Base-by-base conservation (phyloP, 2,329 filamentous ascomycete species). In the Sporothrix luriei region DNA sequence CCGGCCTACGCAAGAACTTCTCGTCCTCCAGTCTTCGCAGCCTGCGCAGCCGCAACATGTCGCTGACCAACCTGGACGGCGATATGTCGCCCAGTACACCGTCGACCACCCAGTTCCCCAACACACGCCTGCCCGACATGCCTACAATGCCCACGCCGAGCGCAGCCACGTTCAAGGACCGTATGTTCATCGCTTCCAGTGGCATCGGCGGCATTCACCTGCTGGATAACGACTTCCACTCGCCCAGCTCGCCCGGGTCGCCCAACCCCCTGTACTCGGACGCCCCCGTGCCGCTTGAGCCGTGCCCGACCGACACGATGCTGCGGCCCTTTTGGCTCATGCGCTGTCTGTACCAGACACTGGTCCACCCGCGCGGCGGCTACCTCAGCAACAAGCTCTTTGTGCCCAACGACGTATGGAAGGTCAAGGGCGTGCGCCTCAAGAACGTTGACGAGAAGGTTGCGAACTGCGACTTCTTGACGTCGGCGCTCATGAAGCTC, bases 281-380 rank as follows among this genome's bases (percentile, higher is more conserved):
- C 73, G 86, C 88, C 0, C 94, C 94, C 14, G 85, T 90, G 26
- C 88, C 93, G 0, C 84, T 99, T 5, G 95, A 99, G 76, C 91
- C 95, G 3, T 99, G 96, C 77, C 95, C 95, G 0, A 92, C 91
- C 48, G 93, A 96, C 52, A 90, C 90, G 71, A 85, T 97, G 75
- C 84, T 98, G n/a, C 89, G 95, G 24, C 96, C 95, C 1, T 99
- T 97, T 79, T 99, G 95, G 95, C 84, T 99, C 57, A 97, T 99
- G 92, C 89, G 95, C 68, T 94, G 91, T 72, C 84, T 99, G 33
- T 97, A 95, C 77, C 93, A 97, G 78, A 97, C 94, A 0, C 88
- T 99, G 57, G 91, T 90, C 21, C 94, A 99, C 76, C 93, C 94
- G 2, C 89, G 93, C 29, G 95, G 95, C 49, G 95, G 94, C 19